phyloP scores from a whole-genome alignment of 495 filamentous ascomycete species.

The Xylaria longipes region DNA sequence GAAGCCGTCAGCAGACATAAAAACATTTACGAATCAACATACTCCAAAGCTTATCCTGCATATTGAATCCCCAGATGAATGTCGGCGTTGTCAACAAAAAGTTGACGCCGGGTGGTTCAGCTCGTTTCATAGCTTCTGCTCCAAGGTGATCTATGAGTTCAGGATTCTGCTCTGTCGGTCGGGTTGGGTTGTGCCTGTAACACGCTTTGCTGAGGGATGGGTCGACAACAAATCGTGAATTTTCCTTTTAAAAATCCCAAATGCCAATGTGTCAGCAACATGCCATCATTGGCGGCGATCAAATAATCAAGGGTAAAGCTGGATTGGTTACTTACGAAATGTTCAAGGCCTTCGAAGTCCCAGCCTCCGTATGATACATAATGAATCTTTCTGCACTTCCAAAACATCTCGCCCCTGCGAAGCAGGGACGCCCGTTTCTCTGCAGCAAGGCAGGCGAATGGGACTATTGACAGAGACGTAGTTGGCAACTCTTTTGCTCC shows the following conservation, averaged over 20 bases:
- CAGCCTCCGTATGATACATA: not conserved
- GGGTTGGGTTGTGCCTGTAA: not conserved
- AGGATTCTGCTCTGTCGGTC: not conserved
- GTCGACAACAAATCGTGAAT: not conserved
- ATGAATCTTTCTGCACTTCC: not conserved
- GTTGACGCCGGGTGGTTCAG: not conserved
- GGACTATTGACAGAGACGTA: not conserved
- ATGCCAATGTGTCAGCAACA: not conserved
- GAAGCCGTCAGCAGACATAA: not conserved
- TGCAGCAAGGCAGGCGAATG: not conserved
- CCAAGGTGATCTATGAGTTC: not conserved
- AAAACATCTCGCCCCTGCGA: not conserved
- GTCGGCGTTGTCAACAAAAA: not conserved
- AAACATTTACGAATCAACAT: not conserved
- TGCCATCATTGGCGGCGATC: not conserved
- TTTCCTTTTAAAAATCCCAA: not conserved
- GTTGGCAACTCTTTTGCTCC: not conserved
- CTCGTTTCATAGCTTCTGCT: not conserved
- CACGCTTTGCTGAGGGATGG: not conserved
- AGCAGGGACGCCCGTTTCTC: not conserved
- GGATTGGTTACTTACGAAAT: conserved; percentile 27
- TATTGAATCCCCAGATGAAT: not conserved
- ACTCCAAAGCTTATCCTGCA: not conserved
- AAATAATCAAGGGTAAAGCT: not conserved
- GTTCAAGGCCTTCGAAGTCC: conserved; percentile 33